Conservation (phyloP, 768 basidiomycete species). For the Lentinus brumalis region DNA sequence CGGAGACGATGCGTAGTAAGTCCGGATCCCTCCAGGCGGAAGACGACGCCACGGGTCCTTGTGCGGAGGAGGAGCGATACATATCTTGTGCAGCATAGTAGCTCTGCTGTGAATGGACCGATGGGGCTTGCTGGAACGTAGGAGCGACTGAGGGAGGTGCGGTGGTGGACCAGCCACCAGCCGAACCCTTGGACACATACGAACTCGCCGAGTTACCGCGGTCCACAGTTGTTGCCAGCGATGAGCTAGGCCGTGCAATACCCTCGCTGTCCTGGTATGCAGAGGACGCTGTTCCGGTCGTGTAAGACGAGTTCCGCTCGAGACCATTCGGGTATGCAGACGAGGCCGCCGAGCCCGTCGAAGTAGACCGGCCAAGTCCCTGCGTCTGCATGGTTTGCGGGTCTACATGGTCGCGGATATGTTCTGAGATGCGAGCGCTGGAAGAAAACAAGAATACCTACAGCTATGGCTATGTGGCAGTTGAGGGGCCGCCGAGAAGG, state of each 20-base stretch:
- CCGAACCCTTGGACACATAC: constrained; percentile 26
- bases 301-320: constrained; percentile 24
- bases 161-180: constrained; percentile 20
- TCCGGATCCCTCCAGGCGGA: constrained; percentile 29
- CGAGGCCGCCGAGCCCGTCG: constrained; percentile 15
- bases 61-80: constrained; percentile 34
- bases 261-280: constrained; percentile 19
- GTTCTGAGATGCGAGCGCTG: neutral
- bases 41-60: constrained; percentile 24
- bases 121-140: constrained; percentile 16
- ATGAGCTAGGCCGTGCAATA: constrained; percentile 14
- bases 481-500: constrained; percentile 2
- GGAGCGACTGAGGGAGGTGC: constrained; percentile 18
- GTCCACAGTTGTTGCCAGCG: constrained; percentile 28
- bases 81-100: constrained; percentile 30
- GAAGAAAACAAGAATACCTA: constrained; percentile 1
- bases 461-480: constrained; percentile 15
- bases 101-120: neutral
- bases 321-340: constrained; percentile 18
- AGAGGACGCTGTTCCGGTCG: constrained; percentile 18
- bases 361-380: constrained; percentile 17
- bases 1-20: constrained; percentile 27
- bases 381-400: constrained; percentile 12
- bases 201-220: constrained; percentile 34
- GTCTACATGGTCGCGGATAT: neutral